phyloP scores from a whole-genome alignment of 768 basidiomycete species.

The Podaxis pistillaris region DNA sequence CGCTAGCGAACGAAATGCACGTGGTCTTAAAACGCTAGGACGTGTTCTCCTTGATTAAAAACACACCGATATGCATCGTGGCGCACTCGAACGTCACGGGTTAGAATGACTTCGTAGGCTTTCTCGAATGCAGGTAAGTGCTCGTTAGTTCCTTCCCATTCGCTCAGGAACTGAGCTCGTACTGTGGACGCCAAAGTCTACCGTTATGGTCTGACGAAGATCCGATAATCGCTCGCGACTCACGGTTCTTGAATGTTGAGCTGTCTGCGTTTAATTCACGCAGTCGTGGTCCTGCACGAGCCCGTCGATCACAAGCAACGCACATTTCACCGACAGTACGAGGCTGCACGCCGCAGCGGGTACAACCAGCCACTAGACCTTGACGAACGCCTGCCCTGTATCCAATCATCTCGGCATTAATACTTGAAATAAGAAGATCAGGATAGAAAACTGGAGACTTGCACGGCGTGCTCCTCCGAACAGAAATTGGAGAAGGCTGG shows the following conservation, averaged over 20 bases:
- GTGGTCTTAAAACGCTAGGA: neutral
- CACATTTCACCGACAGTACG: conserved; percentile 46
- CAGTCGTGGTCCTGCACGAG: conserved; percentile 40
- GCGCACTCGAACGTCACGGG: conserved; percentile 39
- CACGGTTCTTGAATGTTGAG: conserved; percentile 52
- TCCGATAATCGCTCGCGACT: conserved; percentile 22
- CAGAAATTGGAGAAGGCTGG: conserved; percentile 54
- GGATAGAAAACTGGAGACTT: conserved; percentile 19
- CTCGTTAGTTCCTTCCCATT: conserved; percentile 45
- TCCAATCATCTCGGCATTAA: conserved; percentile 5
- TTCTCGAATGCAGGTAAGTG: conserved; percentile 45
- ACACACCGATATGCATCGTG: conserved; percentile 51
- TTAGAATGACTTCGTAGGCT: conserved; percentile 50
- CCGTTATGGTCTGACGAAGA: conserved; percentile 12
- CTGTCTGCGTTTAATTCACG: conserved; percentile 47
- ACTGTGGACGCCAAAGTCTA: conserved; percentile 28
- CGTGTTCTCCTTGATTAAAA: neutral
- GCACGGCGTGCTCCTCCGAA: conserved; percentile 59
- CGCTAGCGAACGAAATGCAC: conserved; percentile 23
- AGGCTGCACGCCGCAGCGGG: conserved; percentile 46
- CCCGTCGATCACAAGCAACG: conserved; percentile 46
- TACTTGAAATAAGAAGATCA: conserved; percentile 10
- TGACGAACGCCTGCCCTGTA: conserved; percentile 51
- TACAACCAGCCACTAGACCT: conserved; percentile 48
- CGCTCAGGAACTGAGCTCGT: conserved; percentile 48